phyloP scores from a whole-genome alignment of 2,329 filamentous ascomycete species.

The Ascochyta pisi region DNA sequence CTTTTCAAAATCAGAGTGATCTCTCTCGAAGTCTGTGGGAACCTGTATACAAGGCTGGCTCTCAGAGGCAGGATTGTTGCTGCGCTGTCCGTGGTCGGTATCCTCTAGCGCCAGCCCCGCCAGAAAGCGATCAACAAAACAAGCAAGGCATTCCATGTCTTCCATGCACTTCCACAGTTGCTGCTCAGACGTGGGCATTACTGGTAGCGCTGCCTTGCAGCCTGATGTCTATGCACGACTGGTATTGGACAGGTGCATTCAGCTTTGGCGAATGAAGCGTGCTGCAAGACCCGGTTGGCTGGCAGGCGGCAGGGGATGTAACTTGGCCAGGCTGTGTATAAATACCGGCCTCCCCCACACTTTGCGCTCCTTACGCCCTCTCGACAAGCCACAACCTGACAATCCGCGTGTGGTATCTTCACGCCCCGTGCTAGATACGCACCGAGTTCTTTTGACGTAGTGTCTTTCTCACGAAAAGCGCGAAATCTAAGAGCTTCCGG shows the following conservation, averaged over 20 bases:
- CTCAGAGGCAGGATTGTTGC: neutral
- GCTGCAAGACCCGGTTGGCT: slow-evolving; percentile 15
- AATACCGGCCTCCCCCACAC: slow-evolving; percentile 42
- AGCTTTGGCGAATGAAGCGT: slow-evolving; percentile 15
- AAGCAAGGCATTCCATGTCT: slow-evolving; percentile 18
- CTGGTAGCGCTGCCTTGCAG: slow-evolving; percentile 17
- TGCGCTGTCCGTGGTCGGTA: slow-evolving; percentile 6
- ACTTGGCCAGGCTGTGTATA: slow-evolving; percentile 24
- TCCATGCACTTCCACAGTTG: slow-evolving; percentile 14
- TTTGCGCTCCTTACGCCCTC: slow-evolving; percentile 42
- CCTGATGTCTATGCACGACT: slow-evolving; percentile 17
- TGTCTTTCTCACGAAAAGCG: slow-evolving; percentile 46
- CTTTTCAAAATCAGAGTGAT: no score
- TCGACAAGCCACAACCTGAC: slow-evolving; percentile 51
- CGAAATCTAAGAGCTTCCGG: slow-evolving; percentile 58
- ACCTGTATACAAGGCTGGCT: neutral
- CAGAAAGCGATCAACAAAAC: slow-evolving; percentile 19
- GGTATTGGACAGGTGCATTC: slow-evolving; percentile 11
- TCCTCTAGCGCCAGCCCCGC: slow-evolving; percentile 18
- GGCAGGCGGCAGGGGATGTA: slow-evolving; percentile 18
- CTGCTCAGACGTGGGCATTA: slow-evolving; percentile 5
- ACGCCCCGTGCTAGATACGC: slow-evolving; percentile 44
- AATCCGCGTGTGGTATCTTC: slow-evolving; percentile 49
- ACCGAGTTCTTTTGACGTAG: slow-evolving; percentile 48
- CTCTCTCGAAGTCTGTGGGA: neutral